Evolutionary conservation across 2,329 filamentous ascomycete genomes (phyloP).

Genomic region (Coniochaeta prunicola): DNA sequence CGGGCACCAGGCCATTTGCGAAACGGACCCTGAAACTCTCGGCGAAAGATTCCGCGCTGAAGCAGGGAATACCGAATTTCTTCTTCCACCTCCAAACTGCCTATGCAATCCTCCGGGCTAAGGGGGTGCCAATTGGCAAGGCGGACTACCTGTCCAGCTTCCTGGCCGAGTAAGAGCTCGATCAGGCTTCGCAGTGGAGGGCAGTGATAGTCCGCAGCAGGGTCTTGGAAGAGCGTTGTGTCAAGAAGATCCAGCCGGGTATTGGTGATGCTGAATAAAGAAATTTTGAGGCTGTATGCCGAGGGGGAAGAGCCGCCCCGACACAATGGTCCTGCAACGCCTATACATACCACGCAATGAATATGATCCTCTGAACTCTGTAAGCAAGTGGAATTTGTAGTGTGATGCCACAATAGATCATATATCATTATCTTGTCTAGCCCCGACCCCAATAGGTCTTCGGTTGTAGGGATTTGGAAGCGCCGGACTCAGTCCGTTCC

Average conservation of each 20-base stretch:
- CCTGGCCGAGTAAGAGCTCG: constrained; percentile 2
- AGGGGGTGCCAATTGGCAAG: constrained; percentile 53
- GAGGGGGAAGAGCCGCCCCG: background rate
- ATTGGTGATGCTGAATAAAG: background rate
- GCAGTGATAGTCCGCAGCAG: no score
- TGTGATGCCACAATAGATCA: background rate
- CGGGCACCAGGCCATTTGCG: background rate
- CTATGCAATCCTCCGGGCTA: constrained; percentile 48
- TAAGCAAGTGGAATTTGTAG: background rate
- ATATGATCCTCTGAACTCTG: background rate
- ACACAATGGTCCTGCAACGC: background rate
- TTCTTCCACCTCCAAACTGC: constrained; percentile 52
- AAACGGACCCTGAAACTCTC: background rate
- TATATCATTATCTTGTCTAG: background rate
- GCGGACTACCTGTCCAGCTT: constrained; percentile 35
- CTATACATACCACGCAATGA: background rate
- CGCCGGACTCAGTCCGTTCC: no score
- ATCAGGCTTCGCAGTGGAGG: no score
- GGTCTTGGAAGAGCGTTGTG: background rate
- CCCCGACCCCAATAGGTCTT: background rate
- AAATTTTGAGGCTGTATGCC: background rate
- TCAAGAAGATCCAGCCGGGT: background rate
- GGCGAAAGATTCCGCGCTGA: constrained; percentile 6
- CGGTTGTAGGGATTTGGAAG: no score
- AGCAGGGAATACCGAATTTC: constrained; percentile 42